Evolutionary conservation across 805 yeast genomes (phyloP).

Genomic region (Yamadazyma laniorum): DNA sequence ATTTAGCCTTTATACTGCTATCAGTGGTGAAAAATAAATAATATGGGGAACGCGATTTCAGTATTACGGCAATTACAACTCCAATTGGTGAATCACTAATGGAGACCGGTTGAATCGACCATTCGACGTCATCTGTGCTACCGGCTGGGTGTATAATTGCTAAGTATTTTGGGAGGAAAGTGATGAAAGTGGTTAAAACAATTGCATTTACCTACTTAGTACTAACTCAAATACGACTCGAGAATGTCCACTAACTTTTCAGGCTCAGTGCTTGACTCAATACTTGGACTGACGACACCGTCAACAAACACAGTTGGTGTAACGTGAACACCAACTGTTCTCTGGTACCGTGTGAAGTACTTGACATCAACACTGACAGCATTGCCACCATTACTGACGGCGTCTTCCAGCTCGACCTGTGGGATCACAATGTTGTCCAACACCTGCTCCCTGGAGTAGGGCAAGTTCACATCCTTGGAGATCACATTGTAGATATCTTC

Average conservation of each 20-base stretch:
- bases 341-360: conserved; percentile 66
- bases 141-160: too few relatives aligned
- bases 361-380: conserved; percentile 61
- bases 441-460: conserved; percentile 28
- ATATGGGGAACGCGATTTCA: conserved; percentile 11
- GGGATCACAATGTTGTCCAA: conserved; percentile 39
- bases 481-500: conserved; percentile 48
- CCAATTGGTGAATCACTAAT: too few relatives aligned
- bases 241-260: conserved; percentile 44
- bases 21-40: background rate
- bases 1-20: background rate
- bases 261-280: conserved; percentile 61
- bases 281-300: conserved; percentile 56
- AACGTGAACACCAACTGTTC: conserved; percentile 80
- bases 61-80: conserved; percentile 22
- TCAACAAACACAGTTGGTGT: conserved; percentile 76
- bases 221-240: conserved; percentile 24
- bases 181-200: too few relatives aligned
- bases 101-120: too few relatives aligned
- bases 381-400: conserved; percentile 56
- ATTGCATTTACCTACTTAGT: too few relatives aligned
- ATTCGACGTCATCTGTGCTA: too few relatives aligned
- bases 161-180: too few relatives aligned
- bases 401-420: conserved; percentile 18
- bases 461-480: conserved; percentile 25